Conservation (phyloP, 352 stramenopile species). For the Phytophthora agathidicida region DNA sequence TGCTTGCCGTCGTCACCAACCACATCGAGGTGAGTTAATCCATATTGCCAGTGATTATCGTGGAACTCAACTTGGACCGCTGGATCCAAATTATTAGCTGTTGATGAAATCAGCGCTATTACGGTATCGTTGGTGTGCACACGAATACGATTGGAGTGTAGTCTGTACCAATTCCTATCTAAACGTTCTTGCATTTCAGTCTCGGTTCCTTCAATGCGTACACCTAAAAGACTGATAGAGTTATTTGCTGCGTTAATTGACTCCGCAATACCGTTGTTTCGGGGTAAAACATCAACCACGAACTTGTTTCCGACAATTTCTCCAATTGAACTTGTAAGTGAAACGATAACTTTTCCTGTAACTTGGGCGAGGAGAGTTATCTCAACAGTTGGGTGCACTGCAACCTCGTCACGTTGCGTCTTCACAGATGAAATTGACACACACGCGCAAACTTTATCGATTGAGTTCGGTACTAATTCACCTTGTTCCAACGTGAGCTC, state of each 20-base stretch:
- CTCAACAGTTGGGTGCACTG: neutral
- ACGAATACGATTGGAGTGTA: constrained; percentile 20
- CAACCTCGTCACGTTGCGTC: neutral
- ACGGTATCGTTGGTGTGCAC: constrained; percentile 16
- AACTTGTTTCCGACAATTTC: constrained; percentile 13
- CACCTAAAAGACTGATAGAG: constrained; percentile 12
- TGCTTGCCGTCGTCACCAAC: neutral
- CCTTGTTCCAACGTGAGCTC: neutral
- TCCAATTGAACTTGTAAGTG: constrained; percentile 16
- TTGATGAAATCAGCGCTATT: constrained; percentile 16
- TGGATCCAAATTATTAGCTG: constrained; percentile 10
- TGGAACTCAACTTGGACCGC: constrained; percentile 23
- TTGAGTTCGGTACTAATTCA: neutral
- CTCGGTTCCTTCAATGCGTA: constrained; percentile 13
- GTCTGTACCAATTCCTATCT: constrained; percentile 19
- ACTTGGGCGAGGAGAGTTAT: neutral
- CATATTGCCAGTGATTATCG: constrained; percentile 14
- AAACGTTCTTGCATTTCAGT: constrained; percentile 9
- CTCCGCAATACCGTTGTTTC: neutral
- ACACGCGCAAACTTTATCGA: neutral
- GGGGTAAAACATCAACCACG: constrained; percentile 10
- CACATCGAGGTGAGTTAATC: constrained; percentile 18
- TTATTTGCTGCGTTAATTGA: too few relatives aligned
- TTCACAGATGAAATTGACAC: constrained; percentile 19
- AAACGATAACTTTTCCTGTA: constrained; percentile 2